Evolutionary conservation across 192 early-diverging fungal genomes (phyloP).

Genomic region (Coemansia sp.): DNA sequence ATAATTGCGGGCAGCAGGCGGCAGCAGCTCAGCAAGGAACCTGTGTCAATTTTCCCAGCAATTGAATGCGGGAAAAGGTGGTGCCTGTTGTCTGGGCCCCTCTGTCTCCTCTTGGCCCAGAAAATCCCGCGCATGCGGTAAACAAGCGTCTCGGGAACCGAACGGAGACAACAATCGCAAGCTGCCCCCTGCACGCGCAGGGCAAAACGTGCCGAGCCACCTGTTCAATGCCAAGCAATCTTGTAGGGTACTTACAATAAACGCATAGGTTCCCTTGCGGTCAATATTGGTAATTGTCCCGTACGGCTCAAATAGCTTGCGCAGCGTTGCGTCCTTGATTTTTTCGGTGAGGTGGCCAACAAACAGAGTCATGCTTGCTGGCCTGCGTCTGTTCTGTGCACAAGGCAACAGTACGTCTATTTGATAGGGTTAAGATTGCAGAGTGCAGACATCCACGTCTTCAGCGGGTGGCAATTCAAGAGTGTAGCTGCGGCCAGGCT

Average conservation of each 20-base stretch:
- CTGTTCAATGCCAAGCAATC: neutral
- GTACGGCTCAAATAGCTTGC: conserved; percentile 18
- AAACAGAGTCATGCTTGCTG: conserved; percentile 28
- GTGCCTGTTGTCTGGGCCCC: too few species aligned
- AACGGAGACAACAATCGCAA: neutral
- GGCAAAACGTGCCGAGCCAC: conserved; percentile 2
- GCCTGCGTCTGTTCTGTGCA: neutral
- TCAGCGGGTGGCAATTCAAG: neutral
- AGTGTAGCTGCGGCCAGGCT: neutral
- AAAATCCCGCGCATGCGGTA: too few species aligned
- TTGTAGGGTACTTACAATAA: conserved; percentile 30
- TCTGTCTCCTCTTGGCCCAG: too few species aligned
- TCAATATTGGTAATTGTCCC: conserved; percentile 24
- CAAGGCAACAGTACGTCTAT: neutral
- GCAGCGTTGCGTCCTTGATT: conserved; percentile 20
- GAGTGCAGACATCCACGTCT: neutral
- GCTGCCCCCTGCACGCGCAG: neutral
- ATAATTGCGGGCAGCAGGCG: neutral
- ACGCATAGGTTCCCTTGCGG: conserved; percentile 36
- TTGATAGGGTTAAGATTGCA: neutral
- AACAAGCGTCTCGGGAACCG: neutral
- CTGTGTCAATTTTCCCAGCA: too few species aligned
- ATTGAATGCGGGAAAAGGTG: too few species aligned
- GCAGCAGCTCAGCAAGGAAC: neutral
- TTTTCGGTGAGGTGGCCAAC: conserved; percentile 35